phyloP scores from a whole-genome alignment of 306 rosid genomes.

The Acacia crassicarpa region DNA sequence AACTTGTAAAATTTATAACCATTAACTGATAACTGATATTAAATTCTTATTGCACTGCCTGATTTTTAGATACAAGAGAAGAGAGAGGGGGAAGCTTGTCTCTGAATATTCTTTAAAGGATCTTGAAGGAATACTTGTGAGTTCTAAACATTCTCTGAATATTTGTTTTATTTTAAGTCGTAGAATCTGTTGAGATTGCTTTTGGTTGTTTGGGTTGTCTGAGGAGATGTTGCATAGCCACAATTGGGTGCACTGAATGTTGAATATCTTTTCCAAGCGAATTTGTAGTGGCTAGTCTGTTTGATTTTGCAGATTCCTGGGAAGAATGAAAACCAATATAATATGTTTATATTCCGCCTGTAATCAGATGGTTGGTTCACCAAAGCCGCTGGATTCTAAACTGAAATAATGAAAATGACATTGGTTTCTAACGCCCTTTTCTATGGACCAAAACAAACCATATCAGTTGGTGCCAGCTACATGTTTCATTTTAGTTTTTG shows the following conservation, averaged over 20 bases:
- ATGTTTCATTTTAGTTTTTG: background rate
- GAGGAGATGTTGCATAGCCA: background rate
- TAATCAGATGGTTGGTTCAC: background rate
- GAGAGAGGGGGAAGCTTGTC: conserved; percentile 92
- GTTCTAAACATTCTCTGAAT: conserved; percentile 18
- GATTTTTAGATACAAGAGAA: conserved; percentile 69
- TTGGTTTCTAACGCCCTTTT: conserved; percentile 2
- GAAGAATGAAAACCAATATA: background rate
- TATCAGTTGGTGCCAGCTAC: background rate
- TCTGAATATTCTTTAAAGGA: conserved; percentile 80
- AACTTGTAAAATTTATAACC: background rate
- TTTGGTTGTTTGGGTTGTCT: background rate
- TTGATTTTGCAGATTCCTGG: background rate
- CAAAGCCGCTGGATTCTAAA: background rate
- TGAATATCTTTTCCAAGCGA: background rate
- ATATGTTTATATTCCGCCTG: background rate
- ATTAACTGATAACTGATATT: background rate
- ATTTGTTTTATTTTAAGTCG: background rate
- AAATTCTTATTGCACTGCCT: background rate
- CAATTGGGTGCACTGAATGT: background rate
- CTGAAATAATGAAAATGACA: background rate
- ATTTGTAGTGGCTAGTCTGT: background rate
- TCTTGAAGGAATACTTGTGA: conserved; percentile 93
- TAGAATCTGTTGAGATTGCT: background rate
- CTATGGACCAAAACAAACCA: background rate